Conservation (phyloP, 1,284 basidiomycete genomes). For the Naganishia sp. region DNA sequence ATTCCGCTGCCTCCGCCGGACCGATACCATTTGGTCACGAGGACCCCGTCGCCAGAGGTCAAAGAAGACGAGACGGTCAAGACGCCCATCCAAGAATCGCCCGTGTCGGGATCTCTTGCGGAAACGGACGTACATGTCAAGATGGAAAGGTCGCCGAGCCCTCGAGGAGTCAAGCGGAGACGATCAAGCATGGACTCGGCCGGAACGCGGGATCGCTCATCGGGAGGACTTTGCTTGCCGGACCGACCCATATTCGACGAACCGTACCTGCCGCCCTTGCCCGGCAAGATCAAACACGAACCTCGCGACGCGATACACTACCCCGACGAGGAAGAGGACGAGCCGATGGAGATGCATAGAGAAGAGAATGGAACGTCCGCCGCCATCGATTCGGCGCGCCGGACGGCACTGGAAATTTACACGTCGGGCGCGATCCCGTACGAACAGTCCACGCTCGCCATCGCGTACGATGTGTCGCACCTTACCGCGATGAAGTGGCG, state of each 20-base stretch:
- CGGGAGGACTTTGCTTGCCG: background rate
- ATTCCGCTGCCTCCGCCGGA: conserved; percentile 1
- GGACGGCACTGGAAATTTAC: conserved; percentile 26
- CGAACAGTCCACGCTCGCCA: conserved; percentile 19
- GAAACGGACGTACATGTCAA: too few relatives aligned
- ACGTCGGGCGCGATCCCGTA: conserved; percentile 30
- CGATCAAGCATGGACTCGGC: background rate
- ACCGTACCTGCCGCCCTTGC: conserved; percentile 10
- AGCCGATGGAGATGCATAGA: background rate
- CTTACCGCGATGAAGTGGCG: conserved; percentile 10
- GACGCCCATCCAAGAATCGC: too few relatives aligned
- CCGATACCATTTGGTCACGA: background rate
- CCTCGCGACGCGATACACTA: background rate
- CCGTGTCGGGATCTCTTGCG: too few relatives aligned
- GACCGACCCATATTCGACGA: conserved; percentile 1
- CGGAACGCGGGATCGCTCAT: background rate
- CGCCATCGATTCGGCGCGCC: conserved; percentile 19
- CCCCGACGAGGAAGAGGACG: conserved; percentile 2
- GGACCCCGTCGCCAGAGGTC: background rate
- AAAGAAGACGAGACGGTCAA: background rate
- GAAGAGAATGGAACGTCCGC: background rate
- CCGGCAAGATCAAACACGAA: background rate
- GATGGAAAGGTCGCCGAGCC: background rate
- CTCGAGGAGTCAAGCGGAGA: conserved; percentile 16
- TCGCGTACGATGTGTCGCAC: conserved; percentile 27